Evolutionary conservation across 75 land plant genomes (phyloP), one percentile per base, ranked within the genome.

Genomic region (Picea sitchensis): DNA sequence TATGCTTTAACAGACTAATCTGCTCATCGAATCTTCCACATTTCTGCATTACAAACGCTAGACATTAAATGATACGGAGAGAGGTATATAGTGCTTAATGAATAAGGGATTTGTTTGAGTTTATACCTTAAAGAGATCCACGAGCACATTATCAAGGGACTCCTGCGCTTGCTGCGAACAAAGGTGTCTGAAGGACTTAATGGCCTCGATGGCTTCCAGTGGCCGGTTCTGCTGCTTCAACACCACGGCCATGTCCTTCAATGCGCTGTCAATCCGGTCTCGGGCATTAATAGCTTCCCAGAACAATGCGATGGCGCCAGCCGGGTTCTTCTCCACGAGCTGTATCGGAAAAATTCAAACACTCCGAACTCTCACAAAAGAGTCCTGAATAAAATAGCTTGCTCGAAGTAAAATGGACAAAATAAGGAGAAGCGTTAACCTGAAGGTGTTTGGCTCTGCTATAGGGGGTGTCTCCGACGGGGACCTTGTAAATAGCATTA

Each of bases 11-110:
- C 75, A 96, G 78, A n/a, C 86, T 90, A 18, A 94, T 94, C 59
- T 96, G 99, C 59, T 94, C 97, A 13, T 96, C 97, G 3, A 96
- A 36, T 79, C 79, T 88, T 65, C 99, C 99, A 82, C 99, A 92
- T 87, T 96, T 91, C 93, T 90, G 80, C 36, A 47, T 7, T 47
- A 47, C 8, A 47, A 47, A 47, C 8, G 54, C 54, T 47, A 7
- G 9, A 47, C 54, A 7, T 6, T 47, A 47, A 47, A 47, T 47
- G 54, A 0, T 47, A 47, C 9, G 54, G 9, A 47, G 54, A 7
- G 6, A 47, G 8, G 54, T 9, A 47, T 6, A 8, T 1, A 8
- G 18, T 61, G 17, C 64, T n/a, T 26, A 26, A 26, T 26, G 26
- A 26, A 26, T 26, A 2, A 2, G 38, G 38, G 41, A 18, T 1